A percentile compares a stretch with the other conserved stretches of the same genome.
phyloP scores from a whole-genome alignment of 1,139 yeast genomes.

The Magnusiomyces paraingens region DNA sequence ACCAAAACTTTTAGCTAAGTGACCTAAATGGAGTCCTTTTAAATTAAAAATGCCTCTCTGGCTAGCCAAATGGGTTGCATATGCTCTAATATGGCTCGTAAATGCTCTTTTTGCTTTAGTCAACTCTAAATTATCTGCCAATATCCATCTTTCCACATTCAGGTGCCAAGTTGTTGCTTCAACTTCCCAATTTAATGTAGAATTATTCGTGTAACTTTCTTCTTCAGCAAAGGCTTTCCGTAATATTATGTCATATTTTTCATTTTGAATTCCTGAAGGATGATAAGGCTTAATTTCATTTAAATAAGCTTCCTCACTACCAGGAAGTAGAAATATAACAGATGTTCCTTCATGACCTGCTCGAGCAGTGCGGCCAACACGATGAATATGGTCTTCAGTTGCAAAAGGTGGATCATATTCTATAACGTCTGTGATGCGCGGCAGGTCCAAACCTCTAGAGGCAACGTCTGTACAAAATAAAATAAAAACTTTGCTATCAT shows the following conservation, averaged over 20 bases:
- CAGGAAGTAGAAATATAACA: conserved; percentile 73
- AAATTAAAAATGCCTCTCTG: conserved; percentile 79
- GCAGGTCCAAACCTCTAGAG: conserved; percentile 86
- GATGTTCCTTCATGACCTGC: conserved; percentile 77
- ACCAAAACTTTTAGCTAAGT: conserved; percentile 90
- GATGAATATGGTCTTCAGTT: conserved; percentile 85
- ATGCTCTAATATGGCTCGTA: conserved; percentile 86
- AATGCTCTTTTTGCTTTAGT: conserved; percentile 79
- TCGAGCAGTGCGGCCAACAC: conserved; percentile 95
- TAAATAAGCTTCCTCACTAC: conserved; percentile 77
- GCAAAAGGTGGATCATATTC: conserved; percentile 94
- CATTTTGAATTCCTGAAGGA: conserved; percentile 49
- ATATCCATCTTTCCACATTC: conserved; percentile 78
- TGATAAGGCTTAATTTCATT: conserved; percentile 54
- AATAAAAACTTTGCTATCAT: conserved; percentile 46
- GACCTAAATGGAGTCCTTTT: conserved; percentile 82
- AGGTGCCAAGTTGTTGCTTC: conserved; percentile 97
- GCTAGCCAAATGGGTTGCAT: conserved; percentile 84
- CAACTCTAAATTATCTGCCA: conserved; percentile 57
- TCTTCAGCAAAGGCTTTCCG: conserved; percentile 48
- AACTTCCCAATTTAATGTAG: conserved; percentile 65
- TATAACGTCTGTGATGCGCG: conserved; percentile 64
- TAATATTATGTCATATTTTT: conserved; percentile 48
- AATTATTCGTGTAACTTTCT: conserved; percentile 14
- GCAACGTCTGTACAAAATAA: conserved; percentile 89